These are phyloP conservation scores for Urtica urens DNA, from an alignment of 306 rosid species.

Conservation along the genomic window DNA sequence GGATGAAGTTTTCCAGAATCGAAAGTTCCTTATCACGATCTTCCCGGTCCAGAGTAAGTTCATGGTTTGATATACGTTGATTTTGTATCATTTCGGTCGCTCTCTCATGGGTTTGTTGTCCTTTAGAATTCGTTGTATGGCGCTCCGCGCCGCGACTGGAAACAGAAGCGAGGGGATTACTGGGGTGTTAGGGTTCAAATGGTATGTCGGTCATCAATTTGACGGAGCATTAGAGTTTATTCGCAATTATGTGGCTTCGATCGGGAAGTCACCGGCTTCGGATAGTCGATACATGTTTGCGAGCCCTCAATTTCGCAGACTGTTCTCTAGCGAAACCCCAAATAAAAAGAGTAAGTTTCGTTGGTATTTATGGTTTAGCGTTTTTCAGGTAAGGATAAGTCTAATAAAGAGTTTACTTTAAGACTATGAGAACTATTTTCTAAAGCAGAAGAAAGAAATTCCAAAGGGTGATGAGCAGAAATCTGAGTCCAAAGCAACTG, in stretches of 20 bases:
- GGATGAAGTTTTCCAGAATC: conserved; percentile 50
- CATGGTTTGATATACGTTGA: not conserved
- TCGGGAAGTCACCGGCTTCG: conserved; percentile 25
- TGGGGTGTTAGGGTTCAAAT: conserved; percentile 24
- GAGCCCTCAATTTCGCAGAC: conserved; percentile 48
- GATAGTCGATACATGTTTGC: conserved; percentile 36
- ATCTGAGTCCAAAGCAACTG: conserved; percentile 58
- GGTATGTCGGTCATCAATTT: conserved; percentile 23
- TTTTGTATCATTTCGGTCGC: not conserved
- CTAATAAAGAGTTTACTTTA: conserved; percentile 13
- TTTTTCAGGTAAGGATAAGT: not conserved
- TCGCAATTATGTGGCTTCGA: conserved; percentile 40
- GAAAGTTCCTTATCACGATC: conserved; percentile 61
- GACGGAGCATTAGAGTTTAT: conserved; percentile 52
- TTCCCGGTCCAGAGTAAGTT: conserved; percentile 42
- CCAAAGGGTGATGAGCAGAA: conserved; percentile 67
- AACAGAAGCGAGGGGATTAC: conserved; percentile 20
- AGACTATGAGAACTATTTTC: conserved; percentile 84
- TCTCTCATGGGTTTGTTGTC: not conserved
- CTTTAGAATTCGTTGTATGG: conserved; percentile 42
- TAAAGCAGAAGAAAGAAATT: conserved; percentile 74
- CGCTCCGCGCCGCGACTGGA: conserved; percentile 30
- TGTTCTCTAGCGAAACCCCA: conserved; percentile 71
- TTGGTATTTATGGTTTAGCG: not conserved
- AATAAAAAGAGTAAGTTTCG: conserved; percentile 68